Evolutionary conservation across 768 basidiomycete species (phyloP).

Genomic region (Leccinum boreale): DNA sequence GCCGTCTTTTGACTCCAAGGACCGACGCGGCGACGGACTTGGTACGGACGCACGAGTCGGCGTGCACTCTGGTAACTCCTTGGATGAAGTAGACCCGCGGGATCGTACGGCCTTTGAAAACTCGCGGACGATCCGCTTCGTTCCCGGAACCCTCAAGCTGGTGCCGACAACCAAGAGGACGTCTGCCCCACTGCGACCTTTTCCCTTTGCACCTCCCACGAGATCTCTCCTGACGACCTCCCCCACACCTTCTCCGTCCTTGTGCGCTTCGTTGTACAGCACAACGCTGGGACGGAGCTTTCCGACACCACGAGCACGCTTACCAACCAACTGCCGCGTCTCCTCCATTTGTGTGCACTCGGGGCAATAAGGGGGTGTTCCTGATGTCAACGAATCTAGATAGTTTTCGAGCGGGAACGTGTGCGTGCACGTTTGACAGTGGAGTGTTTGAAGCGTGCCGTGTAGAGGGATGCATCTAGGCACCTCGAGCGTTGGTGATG

Average conservation of each 20-base stretch:
- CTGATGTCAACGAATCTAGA: conserved; percentile 55
- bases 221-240: conserved; percentile 80
- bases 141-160: conserved; percentile 84
- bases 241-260: conserved; percentile 84
- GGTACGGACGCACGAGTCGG: conserved; percentile 39
- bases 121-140: conserved; percentile 87
- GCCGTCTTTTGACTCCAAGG: conserved; percentile 38
- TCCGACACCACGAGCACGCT: conserved; percentile 78
- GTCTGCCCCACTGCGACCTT: conserved; percentile 73
- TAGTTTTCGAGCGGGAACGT: conserved; percentile 64
- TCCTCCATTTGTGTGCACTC: conserved; percentile 69
- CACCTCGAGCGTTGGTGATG: conserved; percentile 52
- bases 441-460: conserved; percentile 74
- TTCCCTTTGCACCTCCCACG: conserved; percentile 64
- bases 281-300: conserved; percentile 84
- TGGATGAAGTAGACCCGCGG: conserved; percentile 38
- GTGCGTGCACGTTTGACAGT: conserved; percentile 79
- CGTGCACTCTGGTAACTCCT: conserved; percentile 24
- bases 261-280: conserved; percentile 86
- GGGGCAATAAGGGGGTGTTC: conserved; percentile 73
- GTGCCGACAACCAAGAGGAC: conserved; percentile 88
- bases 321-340: conserved; percentile 69
- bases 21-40: conserved; percentile 46
- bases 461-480: conserved; percentile 90
- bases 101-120: conserved; percentile 74